These are phyloP conservation scores for Diddensiella transvaalensis DNA, from an alignment of 805 yeast genomes.

Conservation along the genomic window DNA sequence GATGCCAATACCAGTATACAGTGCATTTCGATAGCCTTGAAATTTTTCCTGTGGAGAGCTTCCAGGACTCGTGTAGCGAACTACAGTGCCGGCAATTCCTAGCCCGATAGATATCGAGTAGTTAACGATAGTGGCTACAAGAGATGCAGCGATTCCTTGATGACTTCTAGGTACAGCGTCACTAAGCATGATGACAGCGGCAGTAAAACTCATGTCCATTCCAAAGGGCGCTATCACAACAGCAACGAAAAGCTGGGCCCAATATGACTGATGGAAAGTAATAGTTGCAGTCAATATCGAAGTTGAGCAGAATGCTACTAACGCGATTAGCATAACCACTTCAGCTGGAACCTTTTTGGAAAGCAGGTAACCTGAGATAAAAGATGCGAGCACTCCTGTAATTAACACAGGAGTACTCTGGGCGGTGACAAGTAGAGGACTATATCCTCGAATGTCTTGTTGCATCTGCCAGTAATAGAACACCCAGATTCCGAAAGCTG, in stretches of 20 bases:
- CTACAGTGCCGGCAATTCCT: constrained; percentile 69
- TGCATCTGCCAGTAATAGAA: constrained; percentile 56
- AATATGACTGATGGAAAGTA: constrained; percentile 59
- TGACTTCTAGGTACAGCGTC: constrained; percentile 56
- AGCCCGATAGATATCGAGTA: constrained; percentile 66
- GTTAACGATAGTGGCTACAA: constrained; percentile 65
- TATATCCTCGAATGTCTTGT: constrained; percentile 47
- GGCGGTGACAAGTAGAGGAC: constrained; percentile 46
- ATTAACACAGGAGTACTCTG: constrained; percentile 38
- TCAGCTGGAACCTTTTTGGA: constrained; percentile 1
- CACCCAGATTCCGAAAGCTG: constrained; percentile 72
- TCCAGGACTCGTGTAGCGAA: constrained; percentile 35
- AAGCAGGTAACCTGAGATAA: constrained; percentile 9
- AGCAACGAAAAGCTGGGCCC: constrained; percentile 53
- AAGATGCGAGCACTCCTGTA: constrained; percentile 13
- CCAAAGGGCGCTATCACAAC: constrained; percentile 61
- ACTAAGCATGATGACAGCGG: constrained; percentile 61
- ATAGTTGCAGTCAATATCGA: constrained; percentile 50
- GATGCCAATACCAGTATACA: no score
- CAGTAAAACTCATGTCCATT: constrained; percentile 76
- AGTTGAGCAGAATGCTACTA: constrained; percentile 53
- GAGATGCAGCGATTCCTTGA: constrained; percentile 77
- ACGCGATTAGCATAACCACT: constrained; percentile 28
- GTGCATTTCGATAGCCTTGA: constrained; percentile 52
- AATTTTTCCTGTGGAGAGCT: constrained; percentile 28